These are phyloP conservation scores for Metschnikowia continentalis DNA, from an alignment of 805 yeast species.

Conservation along the genomic window DNA sequence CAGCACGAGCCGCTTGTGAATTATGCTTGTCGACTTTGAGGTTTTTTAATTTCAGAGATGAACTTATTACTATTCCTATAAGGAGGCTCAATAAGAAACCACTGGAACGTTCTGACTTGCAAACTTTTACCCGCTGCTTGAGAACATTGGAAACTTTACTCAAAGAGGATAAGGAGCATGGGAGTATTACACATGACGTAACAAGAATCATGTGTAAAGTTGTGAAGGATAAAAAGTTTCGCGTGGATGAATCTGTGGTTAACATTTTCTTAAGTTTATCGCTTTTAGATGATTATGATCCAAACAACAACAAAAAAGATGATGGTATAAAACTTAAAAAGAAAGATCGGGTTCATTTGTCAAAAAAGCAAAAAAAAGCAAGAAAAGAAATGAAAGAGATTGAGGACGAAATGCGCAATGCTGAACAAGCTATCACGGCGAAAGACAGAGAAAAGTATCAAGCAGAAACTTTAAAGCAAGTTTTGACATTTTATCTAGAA, in stretches of 20 bases:
- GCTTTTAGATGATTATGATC: slow-evolving; percentile 68
- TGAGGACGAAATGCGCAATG: slow-evolving; percentile 82
- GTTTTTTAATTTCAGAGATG: slow-evolving; percentile 79
- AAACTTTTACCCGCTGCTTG: slow-evolving; percentile 55
- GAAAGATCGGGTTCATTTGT: slow-evolving; percentile 84
- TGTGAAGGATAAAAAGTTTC: slow-evolving; percentile 65
- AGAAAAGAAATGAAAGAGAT: slow-evolving; percentile 83
- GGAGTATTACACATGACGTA: slow-evolving; percentile 74
- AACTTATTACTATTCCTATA: slow-evolving; percentile 61
- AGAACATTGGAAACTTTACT: slow-evolving; percentile 66
- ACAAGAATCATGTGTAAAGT: slow-evolving; percentile 66
- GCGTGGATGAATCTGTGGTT: slow-evolving; percentile 79
- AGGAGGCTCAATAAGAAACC: slow-evolving; percentile 66
- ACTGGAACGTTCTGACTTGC: slow-evolving; percentile 40
- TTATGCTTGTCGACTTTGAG: slow-evolving; percentile 57
- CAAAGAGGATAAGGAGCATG: slow-evolving; percentile 70
- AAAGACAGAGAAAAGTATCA: slow-evolving; percentile 86
- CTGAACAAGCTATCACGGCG: slow-evolving; percentile 81
- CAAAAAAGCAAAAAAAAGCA: slow-evolving; percentile 85
- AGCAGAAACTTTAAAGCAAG: slow-evolving; percentile 71
- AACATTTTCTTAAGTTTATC: slow-evolving; percentile 67
- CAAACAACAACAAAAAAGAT: slow-evolving; percentile 44
- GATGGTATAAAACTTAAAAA: slow-evolving; percentile 57
- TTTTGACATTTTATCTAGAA: slow-evolving; percentile 72
- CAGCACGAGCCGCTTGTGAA: slow-evolving; percentile 78